A percentile compares a stretch with the other conserved stretches of the same genome.
Evolutionary conservation across 2,329 filamentous ascomycete genomes (phyloP).

Genomic region (Botrytis tulipae): DNA sequence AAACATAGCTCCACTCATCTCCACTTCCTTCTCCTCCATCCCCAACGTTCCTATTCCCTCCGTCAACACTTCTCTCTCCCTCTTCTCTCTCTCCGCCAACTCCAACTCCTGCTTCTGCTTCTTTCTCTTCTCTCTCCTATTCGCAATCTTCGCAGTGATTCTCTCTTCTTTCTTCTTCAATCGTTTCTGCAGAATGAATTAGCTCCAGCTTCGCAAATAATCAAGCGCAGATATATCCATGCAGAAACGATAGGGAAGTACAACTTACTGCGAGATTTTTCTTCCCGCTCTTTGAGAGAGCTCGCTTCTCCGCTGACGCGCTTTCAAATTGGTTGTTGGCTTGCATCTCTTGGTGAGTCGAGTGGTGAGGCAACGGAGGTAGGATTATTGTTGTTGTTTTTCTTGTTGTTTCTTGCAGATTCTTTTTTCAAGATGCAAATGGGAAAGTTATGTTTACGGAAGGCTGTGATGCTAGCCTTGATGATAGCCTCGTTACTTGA

Average conservation of each 20-base stretch:
- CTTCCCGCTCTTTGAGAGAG: rapidly evolving
- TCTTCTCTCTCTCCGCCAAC: not conserved
- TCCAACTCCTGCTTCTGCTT: not conserved
- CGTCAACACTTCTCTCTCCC: not conserved
- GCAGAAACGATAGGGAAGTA: not conserved
- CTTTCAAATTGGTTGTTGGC: not conserved
- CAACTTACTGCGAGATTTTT: not conserved
- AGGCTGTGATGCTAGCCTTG: not conserved
- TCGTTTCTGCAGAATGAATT: not conserved
- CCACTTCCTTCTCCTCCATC: not conserved
- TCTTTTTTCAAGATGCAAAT: no score
- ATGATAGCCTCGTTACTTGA: not conserved
- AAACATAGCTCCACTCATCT: not conserved
- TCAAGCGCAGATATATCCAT: not conserved
- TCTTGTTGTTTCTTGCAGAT: not conserved
- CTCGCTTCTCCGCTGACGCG: not conserved
- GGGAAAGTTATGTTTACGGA: not conserved
- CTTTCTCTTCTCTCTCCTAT: not conserved
- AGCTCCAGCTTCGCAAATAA: not conserved
- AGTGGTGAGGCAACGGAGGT: not conserved
- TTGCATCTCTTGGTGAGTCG: not conserved
- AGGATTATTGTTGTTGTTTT: not conserved
- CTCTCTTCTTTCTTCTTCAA: not conserved
- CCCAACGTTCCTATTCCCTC: not conserved
- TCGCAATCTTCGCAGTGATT: not conserved